Evolutionary conservation across 1,139 yeast species (phyloP).

Genomic region (Suhomyces choctaworum): DNA sequence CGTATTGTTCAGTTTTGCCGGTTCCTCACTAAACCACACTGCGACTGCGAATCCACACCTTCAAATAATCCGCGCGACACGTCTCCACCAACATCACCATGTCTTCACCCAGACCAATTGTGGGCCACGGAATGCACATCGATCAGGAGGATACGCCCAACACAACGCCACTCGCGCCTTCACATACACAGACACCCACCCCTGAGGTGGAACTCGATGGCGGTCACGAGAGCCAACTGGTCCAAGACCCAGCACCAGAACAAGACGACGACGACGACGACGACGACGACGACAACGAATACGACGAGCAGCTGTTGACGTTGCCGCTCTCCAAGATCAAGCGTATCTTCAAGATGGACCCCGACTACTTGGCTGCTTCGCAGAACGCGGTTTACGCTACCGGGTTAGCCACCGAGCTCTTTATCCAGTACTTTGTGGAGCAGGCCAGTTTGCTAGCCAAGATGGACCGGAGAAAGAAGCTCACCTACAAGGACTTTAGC

Average conservation of each 20-base stretch:
- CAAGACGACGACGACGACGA: constrained; percentile 2
- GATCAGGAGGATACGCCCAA: constrained; percentile 11
- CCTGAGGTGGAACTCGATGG: constrained; percentile 9
- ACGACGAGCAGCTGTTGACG: constrained; percentile 25
- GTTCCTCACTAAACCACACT: too few species aligned
- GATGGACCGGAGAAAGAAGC: constrained; percentile 67
- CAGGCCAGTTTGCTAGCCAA: constrained; percentile 74
- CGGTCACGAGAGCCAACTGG: neutral
- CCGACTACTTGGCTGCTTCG: constrained; percentile 75
- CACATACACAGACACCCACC: constrained; percentile 11
- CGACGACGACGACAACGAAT: constrained; percentile 19
- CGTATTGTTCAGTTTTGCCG: too few species aligned
- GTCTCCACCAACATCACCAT: constrained; percentile 3
- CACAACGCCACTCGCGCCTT: constrained; percentile 11
- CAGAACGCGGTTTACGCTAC: constrained; percentile 80
- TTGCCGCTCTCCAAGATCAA: constrained; percentile 83
- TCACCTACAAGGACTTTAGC: constrained; percentile 74
- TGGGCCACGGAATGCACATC: constrained; percentile 2
- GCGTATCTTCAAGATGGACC: constrained; percentile 81
- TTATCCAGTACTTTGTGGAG: constrained; percentile 76
- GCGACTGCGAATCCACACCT: too few species aligned
- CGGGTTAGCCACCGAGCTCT: constrained; percentile 85
- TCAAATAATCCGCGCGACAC: constrained; percentile 8
- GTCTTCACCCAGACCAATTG: constrained; percentile 10
- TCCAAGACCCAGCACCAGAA: neutral